A percentile compares a stretch with the other conserved stretches of the same genome.
These are phyloP conservation scores for Melastoma candidum DNA, from an alignment of 441 rosid species.

Conservation along the genomic window DNA sequence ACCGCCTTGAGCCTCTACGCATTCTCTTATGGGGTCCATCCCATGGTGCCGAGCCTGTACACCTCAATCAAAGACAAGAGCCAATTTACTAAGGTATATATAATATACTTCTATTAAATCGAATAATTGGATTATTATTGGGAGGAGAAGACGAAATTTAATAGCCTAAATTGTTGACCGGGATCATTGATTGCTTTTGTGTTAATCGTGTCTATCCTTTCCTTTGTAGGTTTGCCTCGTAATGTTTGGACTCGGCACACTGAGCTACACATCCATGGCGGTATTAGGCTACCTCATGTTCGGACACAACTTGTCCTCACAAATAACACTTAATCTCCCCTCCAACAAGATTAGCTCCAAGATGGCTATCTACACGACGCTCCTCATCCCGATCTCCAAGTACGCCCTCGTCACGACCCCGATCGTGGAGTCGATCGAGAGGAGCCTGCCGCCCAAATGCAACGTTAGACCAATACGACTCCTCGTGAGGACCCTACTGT, in stretches of 20 bases:
- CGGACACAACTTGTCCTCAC: not conserved
- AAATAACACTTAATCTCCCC: constrained; percentile 10
- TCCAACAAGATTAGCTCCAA: constrained; percentile 1
- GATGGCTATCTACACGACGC: constrained; percentile 6
- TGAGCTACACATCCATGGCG: constrained; percentile 6
- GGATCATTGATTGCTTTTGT: too few relatives aligned
- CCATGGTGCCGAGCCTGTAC: too few relatives aligned
- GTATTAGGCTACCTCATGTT: constrained; percentile 10
- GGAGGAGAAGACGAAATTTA: too few relatives aligned
- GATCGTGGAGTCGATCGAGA: constrained; percentile 5
- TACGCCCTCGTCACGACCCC: constrained; percentile 9
- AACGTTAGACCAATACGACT: not conserved
- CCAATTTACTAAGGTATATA: too few relatives aligned
- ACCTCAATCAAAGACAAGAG: too few relatives aligned
- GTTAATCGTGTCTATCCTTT: too few relatives aligned
- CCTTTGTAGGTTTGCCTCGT: constrained; percentile 2
- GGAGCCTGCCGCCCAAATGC: not conserved
- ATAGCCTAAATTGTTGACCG: too few relatives aligned
- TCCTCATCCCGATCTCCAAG: constrained; percentile 4
- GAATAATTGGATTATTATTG: too few relatives aligned
- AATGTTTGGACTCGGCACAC: constrained; percentile 1
- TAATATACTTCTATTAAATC: too few relatives aligned
- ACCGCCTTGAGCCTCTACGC: too few relatives aligned
- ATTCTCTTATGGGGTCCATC: too few relatives aligned
- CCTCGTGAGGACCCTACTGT: constrained; percentile 7